Conservation (phyloP, 306 rosid genomes). For the Cyclanthera cordifolia region DNA sequence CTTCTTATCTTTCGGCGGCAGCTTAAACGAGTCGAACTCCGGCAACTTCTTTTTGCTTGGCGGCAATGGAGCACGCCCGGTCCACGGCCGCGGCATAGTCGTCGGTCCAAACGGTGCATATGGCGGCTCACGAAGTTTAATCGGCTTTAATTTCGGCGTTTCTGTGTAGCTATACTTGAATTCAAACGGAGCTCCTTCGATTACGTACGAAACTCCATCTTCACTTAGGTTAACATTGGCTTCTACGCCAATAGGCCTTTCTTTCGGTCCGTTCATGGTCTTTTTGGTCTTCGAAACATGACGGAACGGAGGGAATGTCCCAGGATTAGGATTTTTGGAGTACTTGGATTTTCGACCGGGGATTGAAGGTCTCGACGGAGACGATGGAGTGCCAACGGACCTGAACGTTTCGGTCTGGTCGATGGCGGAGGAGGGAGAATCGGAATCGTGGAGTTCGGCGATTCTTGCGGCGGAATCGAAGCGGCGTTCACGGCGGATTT, state of each 20-base stretch:
- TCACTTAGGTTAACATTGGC: slow-evolving; percentile 43
- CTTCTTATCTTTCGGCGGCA: slow-evolving; percentile 71
- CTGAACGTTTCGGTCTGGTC: slow-evolving; percentile 19
- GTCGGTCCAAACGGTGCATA: slow-evolving; percentile 60
- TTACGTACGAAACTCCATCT: slow-evolving; percentile 45
- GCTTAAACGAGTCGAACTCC: slow-evolving; percentile 74
- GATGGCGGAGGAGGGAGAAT: slow-evolving; percentile 5
- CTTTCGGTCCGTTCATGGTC: slow-evolving; percentile 12
- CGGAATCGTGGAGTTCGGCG: slow-evolving; percentile 12
- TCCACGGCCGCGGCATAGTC: slow-evolving; percentile 70
- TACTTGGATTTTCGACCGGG: slow-evolving; percentile 59
- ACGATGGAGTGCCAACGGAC: slow-evolving; percentile 52
- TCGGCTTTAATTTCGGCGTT: slow-evolving; percentile 62
- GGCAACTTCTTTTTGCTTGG: slow-evolving; percentile 58
- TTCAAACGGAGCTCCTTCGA: slow-evolving; percentile 77
- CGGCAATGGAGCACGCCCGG: slow-evolving; percentile 74
- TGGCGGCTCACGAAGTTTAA: slow-evolving; percentile 58
- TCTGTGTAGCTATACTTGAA: slow-evolving; percentile 95
- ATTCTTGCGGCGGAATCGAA: slow-evolving; percentile 34
- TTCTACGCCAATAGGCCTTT: slow-evolving; percentile 21
- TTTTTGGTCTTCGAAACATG: slow-evolving; percentile 21
- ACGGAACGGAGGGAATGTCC: slow-evolving; percentile 45
- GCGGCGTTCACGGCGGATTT: slow-evolving; percentile 60
- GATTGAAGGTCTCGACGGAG: slow-evolving; percentile 54
- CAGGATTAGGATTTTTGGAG: slow-evolving; percentile 36